Conservation (phyloP, 345 rosid genomes). For the Populus davidiana region DNA sequence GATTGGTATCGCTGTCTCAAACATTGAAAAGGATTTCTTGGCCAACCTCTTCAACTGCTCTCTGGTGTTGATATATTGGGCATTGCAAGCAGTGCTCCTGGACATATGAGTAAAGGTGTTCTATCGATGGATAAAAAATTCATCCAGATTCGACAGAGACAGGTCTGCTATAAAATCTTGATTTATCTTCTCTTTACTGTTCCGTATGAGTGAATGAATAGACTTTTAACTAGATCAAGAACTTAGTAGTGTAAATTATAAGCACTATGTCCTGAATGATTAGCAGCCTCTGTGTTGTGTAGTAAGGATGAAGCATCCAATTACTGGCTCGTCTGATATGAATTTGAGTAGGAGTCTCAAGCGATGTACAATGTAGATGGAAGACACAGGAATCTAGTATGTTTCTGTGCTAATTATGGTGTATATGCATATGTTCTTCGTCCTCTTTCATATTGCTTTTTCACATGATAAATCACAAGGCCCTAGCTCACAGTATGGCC, state of each 20-base stretch:
- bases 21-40: conserved; percentile 83
- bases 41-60: conserved; percentile 95
- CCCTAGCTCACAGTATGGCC: not conserved
- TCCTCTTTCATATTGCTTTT: not conserved
- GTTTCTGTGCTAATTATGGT: not conserved
- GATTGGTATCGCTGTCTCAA: conserved; percentile 73
- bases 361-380: not conserved
- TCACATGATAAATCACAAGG: not conserved
- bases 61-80: conserved; percentile 97
- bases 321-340: not conserved
- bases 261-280: not conserved
- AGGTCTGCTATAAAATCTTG: conserved; percentile 46
- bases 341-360: not conserved
- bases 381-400: not conserved
- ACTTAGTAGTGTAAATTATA: not conserved
- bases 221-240: not conserved
- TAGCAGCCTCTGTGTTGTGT: not conserved
- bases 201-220: not conserved
- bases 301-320: not conserved
- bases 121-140: conserved; percentile 94
- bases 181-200: conserved; percentile 6
- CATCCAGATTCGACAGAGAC: conserved; percentile 92
- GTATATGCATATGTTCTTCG: not conserved
- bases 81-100: conserved; percentile 98
- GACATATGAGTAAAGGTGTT: conserved; percentile 98